A percentile compares a stretch with the other conserved stretches of the same genome.
These are phyloP conservation scores for Zoysia japonica DNA, from an alignment of 176 grass and related monocot species.

Conservation along the genomic window DNA sequence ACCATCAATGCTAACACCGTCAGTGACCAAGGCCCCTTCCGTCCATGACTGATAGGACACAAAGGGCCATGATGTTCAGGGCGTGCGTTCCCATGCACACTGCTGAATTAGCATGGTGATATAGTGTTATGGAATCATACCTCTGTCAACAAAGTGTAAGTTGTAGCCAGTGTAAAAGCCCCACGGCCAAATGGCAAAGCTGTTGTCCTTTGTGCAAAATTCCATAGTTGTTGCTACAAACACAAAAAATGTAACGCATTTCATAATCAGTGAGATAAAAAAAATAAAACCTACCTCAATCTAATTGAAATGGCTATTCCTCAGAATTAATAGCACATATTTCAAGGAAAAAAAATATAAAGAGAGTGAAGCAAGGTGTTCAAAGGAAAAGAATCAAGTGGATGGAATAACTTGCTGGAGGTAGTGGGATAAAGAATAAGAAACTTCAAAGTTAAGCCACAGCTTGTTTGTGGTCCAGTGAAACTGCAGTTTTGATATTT, in stretches of 20 bases:
- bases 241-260: slow-evolving; percentile 25
- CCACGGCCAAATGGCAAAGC: slow-evolving; percentile 91
- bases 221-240: slow-evolving; percentile 95
- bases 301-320: slow-evolving; percentile 17
- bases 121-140: slow-evolving; percentile 42
- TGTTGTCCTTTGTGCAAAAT: slow-evolving; percentile 96
- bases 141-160: slow-evolving; percentile 92
- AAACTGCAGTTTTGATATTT: slow-evolving; percentile 23
- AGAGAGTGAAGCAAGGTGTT: background rate
- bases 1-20: too few species aligned
- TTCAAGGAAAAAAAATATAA: slow-evolving; percentile 21
- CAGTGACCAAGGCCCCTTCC: too few species aligned
- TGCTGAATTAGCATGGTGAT: background rate
- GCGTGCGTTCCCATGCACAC: too few species aligned
- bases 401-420: background rate
- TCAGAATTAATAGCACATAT: slow-evolving; percentile 16
- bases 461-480: background rate
- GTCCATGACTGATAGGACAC: too few species aligned
- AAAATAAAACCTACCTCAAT: background rate
- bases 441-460: slow-evolving; percentile 19
- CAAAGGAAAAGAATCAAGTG: slow-evolving; percentile 14
- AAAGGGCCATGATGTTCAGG: too few species aligned
- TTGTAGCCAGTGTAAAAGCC: slow-evolving; percentile 94
- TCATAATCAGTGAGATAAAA: slow-evolving; percentile 21
- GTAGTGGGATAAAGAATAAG: slow-evolving; percentile 9